Evolutionary conservation across 139 green algal genomes (phyloP).

Genomic region (Chlorella sp.): DNA sequence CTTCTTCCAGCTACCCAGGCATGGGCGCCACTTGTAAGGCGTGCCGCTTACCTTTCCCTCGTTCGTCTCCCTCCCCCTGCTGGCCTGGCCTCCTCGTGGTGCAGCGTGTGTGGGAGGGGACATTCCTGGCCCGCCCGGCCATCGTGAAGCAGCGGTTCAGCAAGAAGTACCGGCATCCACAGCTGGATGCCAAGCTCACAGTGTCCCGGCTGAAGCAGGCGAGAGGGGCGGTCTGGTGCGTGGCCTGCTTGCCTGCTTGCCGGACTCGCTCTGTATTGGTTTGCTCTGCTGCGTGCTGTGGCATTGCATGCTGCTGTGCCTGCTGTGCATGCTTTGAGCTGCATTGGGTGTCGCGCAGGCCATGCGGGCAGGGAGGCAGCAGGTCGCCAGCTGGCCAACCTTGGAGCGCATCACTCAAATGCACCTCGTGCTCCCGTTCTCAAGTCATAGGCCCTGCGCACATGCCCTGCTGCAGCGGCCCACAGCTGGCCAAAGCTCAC

Average conservation of each 20-base stretch:
- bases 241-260: background rate
- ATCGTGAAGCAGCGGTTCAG: constrained; percentile 91
- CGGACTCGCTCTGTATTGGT: background rate
- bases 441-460: too few species aligned
- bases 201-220: constrained; percentile 56
- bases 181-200: constrained; percentile 83
- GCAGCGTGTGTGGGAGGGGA: constrained; percentile 68
- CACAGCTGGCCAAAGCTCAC: background rate
- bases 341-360: background rate
- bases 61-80: too few species aligned
- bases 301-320: background rate
- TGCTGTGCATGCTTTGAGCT: background rate
- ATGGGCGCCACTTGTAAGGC: background rate
- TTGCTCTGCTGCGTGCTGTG: background rate
- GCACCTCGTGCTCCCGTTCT: too few species aligned
- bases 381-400: too few species aligned
- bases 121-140: constrained; percentile 53
- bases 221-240: background rate
- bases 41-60: too few species aligned
- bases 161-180: constrained; percentile 85
- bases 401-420: background rate
- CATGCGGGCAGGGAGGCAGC: background rate
- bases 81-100: background rate
- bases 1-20: background rate
- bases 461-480: too few species aligned